Evolutionary conservation across 2,329 filamentous ascomycete genomes (phyloP).

Genomic region (Botryosphaeria agaves): DNA sequence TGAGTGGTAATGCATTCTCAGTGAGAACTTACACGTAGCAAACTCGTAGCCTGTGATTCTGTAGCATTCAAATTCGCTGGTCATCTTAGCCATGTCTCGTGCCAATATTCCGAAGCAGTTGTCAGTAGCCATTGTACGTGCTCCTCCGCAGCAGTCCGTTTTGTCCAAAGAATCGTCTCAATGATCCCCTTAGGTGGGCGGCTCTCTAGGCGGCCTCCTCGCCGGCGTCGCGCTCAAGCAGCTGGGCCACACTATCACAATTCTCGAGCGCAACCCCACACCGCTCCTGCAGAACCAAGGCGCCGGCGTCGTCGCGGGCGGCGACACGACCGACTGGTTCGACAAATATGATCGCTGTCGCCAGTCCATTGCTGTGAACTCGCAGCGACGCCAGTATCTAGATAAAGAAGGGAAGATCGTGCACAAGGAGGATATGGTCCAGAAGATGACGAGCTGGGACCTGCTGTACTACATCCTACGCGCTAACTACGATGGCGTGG

Average conservation of each 20-base stretch:
- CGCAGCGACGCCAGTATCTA: conserved; percentile 11
- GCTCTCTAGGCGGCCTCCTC: conserved; percentile 24
- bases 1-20: too few species aligned
- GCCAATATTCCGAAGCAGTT: too few species aligned
- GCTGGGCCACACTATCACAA: conserved; percentile 21
- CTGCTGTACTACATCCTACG: conserved; percentile 27
- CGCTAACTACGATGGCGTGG: conserved; percentile 25
- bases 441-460: conserved; percentile 33
- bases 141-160: too few species aligned
- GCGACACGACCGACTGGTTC: conserved; percentile 25
- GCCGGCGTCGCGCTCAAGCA: conserved; percentile 22
- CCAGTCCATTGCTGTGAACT: conserved; percentile 13
- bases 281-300: conserved; percentile 29
- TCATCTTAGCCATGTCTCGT: too few species aligned
- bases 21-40: too few species aligned
- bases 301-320: conserved; percentile 29
- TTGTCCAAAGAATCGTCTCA: too few species aligned
- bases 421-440: conserved; percentile 13
- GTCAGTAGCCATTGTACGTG: too few species aligned
- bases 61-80: too few species aligned
- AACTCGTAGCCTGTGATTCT: too few species aligned
- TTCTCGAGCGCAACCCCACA: conserved; percentile 25
- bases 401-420: conserved; percentile 12
- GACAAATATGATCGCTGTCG: conserved; percentile 21
- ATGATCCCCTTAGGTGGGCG: conserved; percentile 23